Percentiles rank a stretch among this genome's conserved stretches.
These are phyloP conservation scores for Phytophthora citricola DNA, from an alignment of 352 stramenopile species.

Conservation along the genomic window DNA sequence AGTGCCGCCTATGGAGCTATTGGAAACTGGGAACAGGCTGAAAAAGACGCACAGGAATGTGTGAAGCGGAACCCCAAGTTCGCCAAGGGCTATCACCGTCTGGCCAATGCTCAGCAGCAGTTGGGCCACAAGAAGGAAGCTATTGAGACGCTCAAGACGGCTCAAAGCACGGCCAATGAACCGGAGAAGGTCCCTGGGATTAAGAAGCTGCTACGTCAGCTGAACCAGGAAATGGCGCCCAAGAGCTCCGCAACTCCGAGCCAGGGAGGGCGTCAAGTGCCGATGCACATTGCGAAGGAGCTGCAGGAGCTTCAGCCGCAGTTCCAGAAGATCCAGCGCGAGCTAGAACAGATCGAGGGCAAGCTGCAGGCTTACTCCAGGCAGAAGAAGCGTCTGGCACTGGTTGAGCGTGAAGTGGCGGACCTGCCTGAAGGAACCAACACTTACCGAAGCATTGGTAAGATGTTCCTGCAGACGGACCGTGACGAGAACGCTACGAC, in stretches of 20 bases:
- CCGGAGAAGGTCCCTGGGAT: constrained; percentile 72
- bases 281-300: constrained; percentile 73
- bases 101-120: constrained; percentile 85
- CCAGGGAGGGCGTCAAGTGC: constrained; percentile 49
- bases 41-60: constrained; percentile 78
- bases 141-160: constrained; percentile 65
- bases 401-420: constrained; percentile 75
- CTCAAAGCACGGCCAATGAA: constrained; percentile 35
- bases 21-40: constrained; percentile 72
- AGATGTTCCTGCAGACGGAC: constrained; percentile 83
- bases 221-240: constrained; percentile 57
- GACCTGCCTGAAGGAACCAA: constrained; percentile 66
- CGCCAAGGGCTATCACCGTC: constrained; percentile 80
- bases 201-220: constrained; percentile 78
- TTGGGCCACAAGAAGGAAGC: constrained; percentile 73
- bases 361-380: constrained; percentile 65
- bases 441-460: constrained; percentile 83
- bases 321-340: constrained; percentile 78
- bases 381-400: constrained; percentile 80
- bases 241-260: constrained; percentile 19
- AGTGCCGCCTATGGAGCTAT: constrained; percentile 79
- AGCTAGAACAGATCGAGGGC: constrained; percentile 80
- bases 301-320: constrained; percentile 85
- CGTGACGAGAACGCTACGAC: constrained; percentile 56
- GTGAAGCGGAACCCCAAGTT: constrained; percentile 76